phyloP scores from a whole-genome alignment of 1,284 basidiomycete genomes.

The Ganoderma meredithae region DNA sequence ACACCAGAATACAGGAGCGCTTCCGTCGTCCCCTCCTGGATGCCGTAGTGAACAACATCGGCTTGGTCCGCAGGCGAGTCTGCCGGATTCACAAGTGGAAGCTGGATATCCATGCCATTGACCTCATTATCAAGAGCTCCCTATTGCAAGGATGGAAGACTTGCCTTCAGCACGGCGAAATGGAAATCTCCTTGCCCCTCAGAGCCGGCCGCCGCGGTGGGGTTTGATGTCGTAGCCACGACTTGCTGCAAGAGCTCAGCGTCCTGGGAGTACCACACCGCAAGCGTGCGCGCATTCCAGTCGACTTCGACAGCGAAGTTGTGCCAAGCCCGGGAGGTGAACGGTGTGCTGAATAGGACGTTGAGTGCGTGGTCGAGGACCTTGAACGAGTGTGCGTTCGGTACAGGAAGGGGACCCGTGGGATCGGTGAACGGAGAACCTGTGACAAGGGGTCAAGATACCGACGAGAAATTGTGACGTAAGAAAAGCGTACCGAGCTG shows the following conservation, averaged over 20 bases:
- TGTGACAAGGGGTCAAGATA: conserved; percentile 29
- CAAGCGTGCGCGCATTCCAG: conserved; percentile 59
- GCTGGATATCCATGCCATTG: conserved; percentile 41
- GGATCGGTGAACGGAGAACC: conserved; percentile 64
- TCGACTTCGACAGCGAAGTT: conserved; percentile 67
- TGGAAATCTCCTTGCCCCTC: conserved; percentile 66
- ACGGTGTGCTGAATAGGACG: conserved; percentile 56
- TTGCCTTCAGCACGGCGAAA: conserved; percentile 62
- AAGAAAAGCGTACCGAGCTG: conserved; percentile 52
- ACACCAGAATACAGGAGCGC: conserved; percentile 64
- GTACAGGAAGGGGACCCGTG: conserved; percentile 48
- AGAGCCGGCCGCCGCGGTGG: conserved; percentile 47
- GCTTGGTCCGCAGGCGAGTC: conserved; percentile 54
- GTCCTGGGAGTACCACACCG: conserved; percentile 57
- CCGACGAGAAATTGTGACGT: neutral
- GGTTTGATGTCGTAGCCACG: conserved; percentile 50
- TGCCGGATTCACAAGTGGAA: conserved; percentile 57
- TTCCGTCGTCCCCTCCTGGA: conserved; percentile 63
- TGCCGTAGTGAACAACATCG: conserved; percentile 63
- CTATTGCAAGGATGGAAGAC: conserved; percentile 18
- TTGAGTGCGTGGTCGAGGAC: conserved; percentile 60
- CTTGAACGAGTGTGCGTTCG: conserved; percentile 55
- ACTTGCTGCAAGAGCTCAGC: conserved; percentile 48
- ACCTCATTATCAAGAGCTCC: neutral
- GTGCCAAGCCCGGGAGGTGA: conserved; percentile 57